These are phyloP conservation scores for Aureobasidium sp. DNA, from an alignment of 2,329 filamentous ascomycete species.

Conservation along the genomic window DNA sequence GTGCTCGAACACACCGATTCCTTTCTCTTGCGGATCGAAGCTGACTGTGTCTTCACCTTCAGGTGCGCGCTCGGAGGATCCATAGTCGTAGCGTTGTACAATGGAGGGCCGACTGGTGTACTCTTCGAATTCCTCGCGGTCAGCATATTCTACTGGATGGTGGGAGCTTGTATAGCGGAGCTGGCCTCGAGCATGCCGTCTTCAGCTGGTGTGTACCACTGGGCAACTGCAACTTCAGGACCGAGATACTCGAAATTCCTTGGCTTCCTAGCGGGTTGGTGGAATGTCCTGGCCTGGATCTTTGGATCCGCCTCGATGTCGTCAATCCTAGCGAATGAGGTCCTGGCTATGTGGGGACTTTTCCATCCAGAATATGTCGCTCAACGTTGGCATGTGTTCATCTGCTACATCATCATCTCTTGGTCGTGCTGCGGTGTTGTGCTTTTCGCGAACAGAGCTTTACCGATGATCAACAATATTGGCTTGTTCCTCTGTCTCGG, in stretches of 20 bases:
- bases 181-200: conserved; percentile 35
- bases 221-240: conserved; percentile 45
- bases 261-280: conserved; percentile 41
- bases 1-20: background rate
- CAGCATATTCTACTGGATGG: conserved; percentile 45
- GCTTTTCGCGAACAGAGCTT: conserved; percentile 49
- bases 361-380: conserved; percentile 40
- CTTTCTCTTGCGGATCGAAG: conserved; percentile 19
- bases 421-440: conserved; percentile 41
- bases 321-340: conserved; percentile 39
- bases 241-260: conserved; percentile 38
- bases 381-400: conserved; percentile 47
- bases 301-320: conserved; percentile 27
- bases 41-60: conserved; percentile 37
- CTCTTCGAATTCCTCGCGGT: conserved; percentile 44
- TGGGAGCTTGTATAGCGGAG: conserved; percentile 46
- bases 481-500: conserved; percentile 48
- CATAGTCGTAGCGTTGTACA: conserved; percentile 35
- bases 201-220: conserved; percentile 43
- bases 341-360: conserved; percentile 43
- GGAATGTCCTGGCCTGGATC: conserved; percentile 25
- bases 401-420: conserved; percentile 41
- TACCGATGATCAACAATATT: conserved; percentile 48
- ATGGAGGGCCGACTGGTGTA: conserved; percentile 41
- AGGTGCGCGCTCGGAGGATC: conserved; percentile 34